Evolutionary conservation across 192 early-diverging fungal species (phyloP), one percentile per base, ranked within the genome.

Genomic region (Pilaira anomala): DNA sequence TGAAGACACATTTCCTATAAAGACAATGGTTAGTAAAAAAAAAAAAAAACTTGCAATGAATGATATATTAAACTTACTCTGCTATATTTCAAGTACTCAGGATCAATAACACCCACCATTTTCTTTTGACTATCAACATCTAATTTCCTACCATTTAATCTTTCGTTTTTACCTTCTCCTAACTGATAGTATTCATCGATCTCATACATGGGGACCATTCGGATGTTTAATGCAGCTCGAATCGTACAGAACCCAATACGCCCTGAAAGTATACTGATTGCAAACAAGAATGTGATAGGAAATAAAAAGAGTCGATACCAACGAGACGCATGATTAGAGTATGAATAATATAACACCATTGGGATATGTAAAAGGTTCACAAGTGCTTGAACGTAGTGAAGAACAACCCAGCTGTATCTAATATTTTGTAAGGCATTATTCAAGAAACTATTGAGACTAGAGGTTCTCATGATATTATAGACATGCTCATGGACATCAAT

Each of bases 351-450:
- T 13, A 56, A 40, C 4, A 72, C 24, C 14, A 60, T 13, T 4
- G 57, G 58, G 28, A 66, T 30, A 55, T 63, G 59, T 18, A 66
- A 26, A 22, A 72, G 41, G n/a, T 65, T 50, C 16, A 65, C 24
- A 21, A 55, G 11, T 14, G 57, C 57, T 21, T 26, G 22, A 13
- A 42, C 41, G n/a, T 62, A 72, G n/a, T 59, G 64, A n/a, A 72
- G 7, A 28, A 61, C 51, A 21, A 62, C 52, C 22, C 41, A 57
- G 18, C 63, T 51, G 33, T 60, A 66, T 13, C 63, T 28, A 21
- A 72, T 72, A 30, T 72, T 72, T 39, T 61, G 57, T 2, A 66
- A 41, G 7, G 64, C 69, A 19, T 60, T n/a, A 14, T 65, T 55
- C 25, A 72, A n/a, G 28, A 72, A 72, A 12, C 28, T 54, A 25